Base-by-base conservation (phyloP, 768 basidiomycete species). In the Naganishia onofrii region DNA sequence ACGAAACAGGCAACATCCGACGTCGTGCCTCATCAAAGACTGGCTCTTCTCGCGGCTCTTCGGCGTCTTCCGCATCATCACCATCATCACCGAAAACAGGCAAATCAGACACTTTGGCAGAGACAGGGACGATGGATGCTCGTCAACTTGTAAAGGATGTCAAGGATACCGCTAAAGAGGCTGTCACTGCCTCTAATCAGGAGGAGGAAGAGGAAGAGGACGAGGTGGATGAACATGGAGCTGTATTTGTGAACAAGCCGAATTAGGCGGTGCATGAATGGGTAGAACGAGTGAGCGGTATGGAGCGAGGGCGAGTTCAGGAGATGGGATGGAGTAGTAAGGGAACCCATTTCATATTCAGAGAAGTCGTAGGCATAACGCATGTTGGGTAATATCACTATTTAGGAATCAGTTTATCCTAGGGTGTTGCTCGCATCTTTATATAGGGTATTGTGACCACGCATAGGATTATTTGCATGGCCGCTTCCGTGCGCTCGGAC, bases 171-270 rank as follows among this genome's bases (percentile, higher is more conserved):
- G 31, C 42, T 3, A 19, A 51, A 63, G 31, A 42, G 21, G 51
- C 51, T 56, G 53, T 48, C 28, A 56, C 26, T n/a, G 29, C 32
- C 0, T 23, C n/a, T 29, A 23, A 31, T 2, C 52, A 15, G 5
- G 69, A 64, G 4, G 68, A 58, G 32, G 68, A 58, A 28, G 60
- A 67, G 12, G 60, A 70, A 32, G 79, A 80, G 70, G 77, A 78
- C 68, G 79, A 78, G 75, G 75, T 78, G 76, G 77, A 77, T 54
- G 79, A 78, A 26, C 77, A 80, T 70, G 79, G 70, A 3, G 70
- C 78, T 19, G 79, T 80, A 3, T 53, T 80, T 64, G 68, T 80
- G 36, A 78, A 72, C 53, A 57, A 73, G 46, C 79, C 79, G 36
- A 55, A 60, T 17, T 53, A 67, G 44, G 36, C 38, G 13, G 12